These are phyloP conservation scores for Diaporthe australafricana DNA, from an alignment of 2,329 filamentous ascomycete genomes.

Conservation along the genomic window DNA sequence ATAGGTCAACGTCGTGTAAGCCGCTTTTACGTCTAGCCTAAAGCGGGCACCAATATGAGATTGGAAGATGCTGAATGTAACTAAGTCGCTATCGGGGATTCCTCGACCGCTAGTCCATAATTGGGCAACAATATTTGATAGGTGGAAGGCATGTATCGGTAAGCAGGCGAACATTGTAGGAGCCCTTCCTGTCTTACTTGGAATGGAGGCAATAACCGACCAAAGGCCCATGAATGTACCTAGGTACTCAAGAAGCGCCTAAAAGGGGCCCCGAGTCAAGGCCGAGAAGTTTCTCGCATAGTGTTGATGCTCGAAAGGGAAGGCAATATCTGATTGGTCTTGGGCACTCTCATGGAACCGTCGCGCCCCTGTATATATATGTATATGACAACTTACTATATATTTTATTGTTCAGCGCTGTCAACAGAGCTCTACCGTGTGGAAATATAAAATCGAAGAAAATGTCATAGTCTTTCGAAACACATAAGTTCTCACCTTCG, in stretches of 20 bases:
- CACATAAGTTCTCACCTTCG: background rate
- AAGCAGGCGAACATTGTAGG: no score
- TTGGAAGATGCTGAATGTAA: no score
- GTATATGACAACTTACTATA: no score
- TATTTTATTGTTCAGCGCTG: no score
- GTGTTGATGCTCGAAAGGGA: background rate
- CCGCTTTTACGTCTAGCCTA: no score
- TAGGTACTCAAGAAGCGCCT: background rate
- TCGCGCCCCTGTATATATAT: no score
- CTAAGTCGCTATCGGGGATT: no score
- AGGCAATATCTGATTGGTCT: background rate
- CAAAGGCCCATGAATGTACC: background rate
- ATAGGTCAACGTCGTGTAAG: background rate
- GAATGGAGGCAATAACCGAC: no score
- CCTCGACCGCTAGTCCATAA: background rate
- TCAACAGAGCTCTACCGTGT: no score
- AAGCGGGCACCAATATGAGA: no score
- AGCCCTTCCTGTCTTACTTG: no score
- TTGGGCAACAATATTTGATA: background rate
- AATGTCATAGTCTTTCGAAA: background rate
- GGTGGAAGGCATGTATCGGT: no score
- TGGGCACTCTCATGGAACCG: background rate
- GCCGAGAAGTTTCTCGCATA: background rate
- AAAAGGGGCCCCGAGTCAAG: background rate
- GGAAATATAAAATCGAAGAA: background rate